Base-by-base conservation (phyloP, 768 basidiomycete species). In the Lactarius sanguifluus region DNA sequence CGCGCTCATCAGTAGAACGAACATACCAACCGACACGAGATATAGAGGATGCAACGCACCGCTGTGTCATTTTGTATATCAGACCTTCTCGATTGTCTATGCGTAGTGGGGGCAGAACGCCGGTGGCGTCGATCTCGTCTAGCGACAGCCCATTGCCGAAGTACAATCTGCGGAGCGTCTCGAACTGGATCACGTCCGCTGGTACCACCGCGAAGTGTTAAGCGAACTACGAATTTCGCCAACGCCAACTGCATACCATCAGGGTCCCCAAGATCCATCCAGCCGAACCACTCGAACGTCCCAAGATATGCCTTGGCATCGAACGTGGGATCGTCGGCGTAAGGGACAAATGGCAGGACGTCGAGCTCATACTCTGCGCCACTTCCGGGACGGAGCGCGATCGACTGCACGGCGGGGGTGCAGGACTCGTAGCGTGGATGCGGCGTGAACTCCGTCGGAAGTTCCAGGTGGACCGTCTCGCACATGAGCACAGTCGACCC, bases 291-390 rank as follows among this genome's bases (percentile, higher is more conserved):
- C 10, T 71, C 72, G 72, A 88, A 82, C 5, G 82, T 77, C 16
- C 71, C 61, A 2, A 75, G 70, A 68, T 88, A 82, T 18, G 59
- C 70, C 3, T 55, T 36, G 40, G 73, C 75, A 59, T 84, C 69
- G 68, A 91, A 91, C 0, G 57, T 70, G 3, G 81, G 79, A 54
- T 90, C 88, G 70, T 91, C 88, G 0, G 83, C 79, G 61, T 84
- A 84, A 2, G 88, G 88, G 7, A 89, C 74, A 72, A 89, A 91
- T 2, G 79, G 78, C 79, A 89, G 81, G 25, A 76, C 73, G 65
- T 80, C 77, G 7, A 83, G 76, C 65, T 90, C 89, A 66, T 90
- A 12, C 6, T 5, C 7, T 18, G 41, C 65, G 1, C 12, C 43
- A 32, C 61, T 56, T 15, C n/a, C 36, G 10, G 12, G 13, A 10